A percentile compares a stretch with the other conserved stretches of the same genome.
These are phyloP conservation scores for Naegleria fowleri DNA, from an alignment of 208 protist species.

Conservation along the genomic window DNA sequence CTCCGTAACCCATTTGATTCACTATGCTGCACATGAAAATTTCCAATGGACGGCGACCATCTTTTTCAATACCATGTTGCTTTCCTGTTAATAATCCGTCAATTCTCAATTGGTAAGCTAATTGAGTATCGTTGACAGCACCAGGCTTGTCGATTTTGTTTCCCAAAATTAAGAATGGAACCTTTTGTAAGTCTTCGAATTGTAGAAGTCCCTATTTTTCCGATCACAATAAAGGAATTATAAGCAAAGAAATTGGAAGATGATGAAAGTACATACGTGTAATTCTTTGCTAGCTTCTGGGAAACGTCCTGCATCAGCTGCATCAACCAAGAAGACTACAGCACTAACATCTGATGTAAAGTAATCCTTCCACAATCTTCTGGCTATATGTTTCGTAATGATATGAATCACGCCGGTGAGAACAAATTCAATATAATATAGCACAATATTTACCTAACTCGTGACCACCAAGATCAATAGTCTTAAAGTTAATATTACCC, in stretches of 20 bases:
- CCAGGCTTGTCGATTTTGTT: constrained; percentile 98
- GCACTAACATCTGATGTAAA: constrained; percentile 92
- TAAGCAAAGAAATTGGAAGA: background rate
- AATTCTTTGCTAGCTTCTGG: constrained; percentile 89
- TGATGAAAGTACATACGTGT: constrained; percentile 60
- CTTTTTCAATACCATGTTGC: constrained; percentile 63
- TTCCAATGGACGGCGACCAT: constrained; percentile 89
- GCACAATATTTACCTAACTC: constrained; percentile 50
- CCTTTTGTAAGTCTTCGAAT: constrained; percentile 80
- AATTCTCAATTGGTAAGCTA: constrained; percentile 75
- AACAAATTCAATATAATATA: background rate
- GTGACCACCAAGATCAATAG: constrained; percentile 98
- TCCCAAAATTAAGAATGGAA: constrained; percentile 98
- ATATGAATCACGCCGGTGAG: background rate
- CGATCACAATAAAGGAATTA: constrained; percentile 25
- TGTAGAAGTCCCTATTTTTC: constrained; percentile 64
- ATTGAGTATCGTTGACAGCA: constrained; percentile 86
- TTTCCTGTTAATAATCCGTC: constrained; percentile 84
- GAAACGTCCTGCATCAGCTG: constrained; percentile 88
- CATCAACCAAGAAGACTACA: constrained; percentile 98
- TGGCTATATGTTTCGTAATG: constrained; percentile 53
- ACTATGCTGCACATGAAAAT: constrained; percentile 99
- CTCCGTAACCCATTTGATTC: constrained; percentile 91
- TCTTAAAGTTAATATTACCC: constrained; percentile 95
- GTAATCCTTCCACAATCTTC: constrained; percentile 97